A percentile compares a stretch with the other conserved stretches of the same genome.
These are phyloP conservation scores for Ilyonectria sp. DNA, from an alignment of 2,329 filamentous ascomycete genomes.

Conservation along the genomic window DNA sequence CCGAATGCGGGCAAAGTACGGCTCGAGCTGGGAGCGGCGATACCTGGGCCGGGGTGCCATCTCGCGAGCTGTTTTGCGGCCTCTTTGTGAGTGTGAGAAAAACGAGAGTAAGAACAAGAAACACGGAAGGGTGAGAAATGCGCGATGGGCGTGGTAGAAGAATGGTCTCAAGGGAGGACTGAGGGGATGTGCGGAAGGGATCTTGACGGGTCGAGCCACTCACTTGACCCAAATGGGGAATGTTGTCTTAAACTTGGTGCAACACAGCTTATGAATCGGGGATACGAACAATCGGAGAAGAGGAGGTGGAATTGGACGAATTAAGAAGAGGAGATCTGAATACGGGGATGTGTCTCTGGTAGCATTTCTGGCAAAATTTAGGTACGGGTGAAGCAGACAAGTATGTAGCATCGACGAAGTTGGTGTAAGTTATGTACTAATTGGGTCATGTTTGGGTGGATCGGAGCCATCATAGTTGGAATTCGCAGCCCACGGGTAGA, in stretches of 20 bases:
- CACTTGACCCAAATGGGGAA: constrained; percentile 6
- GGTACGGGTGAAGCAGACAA: background rate
- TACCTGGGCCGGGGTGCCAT: constrained; percentile 22
- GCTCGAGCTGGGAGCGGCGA: constrained; percentile 26
- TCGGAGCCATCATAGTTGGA: too few relatives aligned
- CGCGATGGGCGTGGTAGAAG: background rate
- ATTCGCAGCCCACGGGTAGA: too few relatives aligned
- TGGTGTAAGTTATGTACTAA: background rate
- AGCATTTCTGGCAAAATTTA: background rate
- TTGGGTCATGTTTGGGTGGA: background rate
- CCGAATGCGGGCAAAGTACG: constrained; percentile 36
- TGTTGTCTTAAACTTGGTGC: constrained; percentile 7
- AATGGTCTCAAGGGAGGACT: constrained; percentile 2
- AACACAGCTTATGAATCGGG: background rate
- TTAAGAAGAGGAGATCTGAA: too few relatives aligned
- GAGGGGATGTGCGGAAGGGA: background rate
- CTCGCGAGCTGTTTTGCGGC: background rate
- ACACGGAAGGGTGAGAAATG: background rate
- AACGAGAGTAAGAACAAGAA: background rate
- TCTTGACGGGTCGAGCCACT: constrained; percentile 7
- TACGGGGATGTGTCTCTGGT: background rate
- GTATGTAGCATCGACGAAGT: background rate
- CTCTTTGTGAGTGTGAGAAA: background rate
- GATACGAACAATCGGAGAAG: background rate
- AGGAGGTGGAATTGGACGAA: background rate